phyloP scores from a whole-genome alignment of 768 basidiomycete genomes.

The Hirschioporus abietinus region DNA sequence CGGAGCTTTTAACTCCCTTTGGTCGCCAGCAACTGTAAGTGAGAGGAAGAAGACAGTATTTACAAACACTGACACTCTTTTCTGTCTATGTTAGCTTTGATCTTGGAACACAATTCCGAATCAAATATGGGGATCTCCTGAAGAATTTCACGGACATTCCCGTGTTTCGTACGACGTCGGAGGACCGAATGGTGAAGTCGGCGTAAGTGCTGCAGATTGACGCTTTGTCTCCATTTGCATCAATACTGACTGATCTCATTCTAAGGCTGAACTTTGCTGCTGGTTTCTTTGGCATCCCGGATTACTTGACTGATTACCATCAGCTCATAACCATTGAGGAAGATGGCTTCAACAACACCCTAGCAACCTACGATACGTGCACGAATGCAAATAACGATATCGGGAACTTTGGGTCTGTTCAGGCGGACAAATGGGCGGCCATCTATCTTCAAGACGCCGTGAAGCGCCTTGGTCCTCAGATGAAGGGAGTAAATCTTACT shows the following conservation, averaged over 20 bases:
- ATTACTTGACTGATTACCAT: slow-evolving; percentile 36
- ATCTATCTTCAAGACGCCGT: slow-evolving; percentile 34
- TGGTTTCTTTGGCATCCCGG: slow-evolving; percentile 43
- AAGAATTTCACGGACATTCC: slow-evolving; percentile 37
- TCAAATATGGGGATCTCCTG: slow-evolving; percentile 43
- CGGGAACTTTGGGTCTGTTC: slow-evolving; percentile 19
- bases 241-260: slow-evolving; percentile 12
- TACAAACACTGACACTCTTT: not conserved
- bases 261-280: slow-evolving; percentile 41
- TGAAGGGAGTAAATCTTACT: slow-evolving; percentile 29
- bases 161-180: slow-evolving; percentile 44
- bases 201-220: slow-evolving; percentile 18
- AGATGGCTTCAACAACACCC: slow-evolving; percentile 40
- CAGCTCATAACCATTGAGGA: slow-evolving; percentile 43
- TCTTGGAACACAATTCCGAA: slow-evolving; percentile 38
- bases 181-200: slow-evolving; percentile 33
- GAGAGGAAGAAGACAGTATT: not conserved
- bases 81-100: slow-evolving; percentile 24
- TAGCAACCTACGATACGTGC: slow-evolving; percentile 35
- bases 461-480: slow-evolving; percentile 26
- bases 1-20: slow-evolving; percentile 43
- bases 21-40: slow-evolving; percentile 36
- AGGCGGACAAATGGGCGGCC: slow-evolving; percentile 29
- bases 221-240: slow-evolving; percentile 20
- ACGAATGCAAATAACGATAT: slow-evolving; percentile 24